Percentiles rank a stretch among this genome's conserved stretches.
These are phyloP conservation scores for Pulveroboletus sp. DNA, from an alignment of 768 basidiomycete species.

Conservation along the genomic window DNA sequence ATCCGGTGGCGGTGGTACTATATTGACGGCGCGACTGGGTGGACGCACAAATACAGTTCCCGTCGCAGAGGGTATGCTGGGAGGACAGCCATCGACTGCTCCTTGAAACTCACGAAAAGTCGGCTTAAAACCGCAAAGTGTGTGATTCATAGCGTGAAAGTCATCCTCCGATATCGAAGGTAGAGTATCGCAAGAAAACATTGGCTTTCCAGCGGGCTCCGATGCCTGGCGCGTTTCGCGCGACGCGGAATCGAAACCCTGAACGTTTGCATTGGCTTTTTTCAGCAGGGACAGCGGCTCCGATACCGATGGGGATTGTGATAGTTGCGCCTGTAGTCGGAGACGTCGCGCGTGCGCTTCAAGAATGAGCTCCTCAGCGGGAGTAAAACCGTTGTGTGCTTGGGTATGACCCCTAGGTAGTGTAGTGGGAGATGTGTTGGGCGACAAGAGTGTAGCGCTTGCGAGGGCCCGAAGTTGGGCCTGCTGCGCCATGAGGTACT, in stretches of 20 bases:
- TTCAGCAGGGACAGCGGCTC: slow-evolving; percentile 7
- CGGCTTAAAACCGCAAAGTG: slow-evolving; percentile 2
- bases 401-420: slow-evolving; percentile 29
- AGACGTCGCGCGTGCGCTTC: slow-evolving; percentile 41
- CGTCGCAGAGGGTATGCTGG: not conserved
- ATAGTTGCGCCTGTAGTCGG: slow-evolving; percentile 12
- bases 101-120: slow-evolving; percentile 1
- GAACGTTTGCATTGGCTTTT: slow-evolving; percentile 6
- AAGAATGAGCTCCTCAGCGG: slow-evolving; percentile 65
- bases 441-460: slow-evolving; percentile 11
- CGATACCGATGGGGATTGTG: slow-evolving; percentile 7
- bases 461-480: slow-evolving; percentile 23
- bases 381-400: slow-evolving; percentile 55
- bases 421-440: slow-evolving; percentile 4
- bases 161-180: slow-evolving; percentile 34
- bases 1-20: slow-evolving; percentile 25
- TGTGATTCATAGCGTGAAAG: slow-evolving; percentile 28
- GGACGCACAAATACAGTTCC: slow-evolving; percentile 17
- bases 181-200: slow-evolving; percentile 18
- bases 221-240: slow-evolving; percentile 1
- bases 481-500: slow-evolving; percentile 17
- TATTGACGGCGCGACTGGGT: slow-evolving; percentile 28
- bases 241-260: slow-evolving; percentile 2
- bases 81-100: not conserved
- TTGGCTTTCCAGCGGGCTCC: slow-evolving; percentile 2